Percentiles rank a stretch among this genome's conserved stretches.
These are phyloP conservation scores for Aleurites moluccanus DNA, from an alignment of 441 rosid species.

Conservation along the genomic window DNA sequence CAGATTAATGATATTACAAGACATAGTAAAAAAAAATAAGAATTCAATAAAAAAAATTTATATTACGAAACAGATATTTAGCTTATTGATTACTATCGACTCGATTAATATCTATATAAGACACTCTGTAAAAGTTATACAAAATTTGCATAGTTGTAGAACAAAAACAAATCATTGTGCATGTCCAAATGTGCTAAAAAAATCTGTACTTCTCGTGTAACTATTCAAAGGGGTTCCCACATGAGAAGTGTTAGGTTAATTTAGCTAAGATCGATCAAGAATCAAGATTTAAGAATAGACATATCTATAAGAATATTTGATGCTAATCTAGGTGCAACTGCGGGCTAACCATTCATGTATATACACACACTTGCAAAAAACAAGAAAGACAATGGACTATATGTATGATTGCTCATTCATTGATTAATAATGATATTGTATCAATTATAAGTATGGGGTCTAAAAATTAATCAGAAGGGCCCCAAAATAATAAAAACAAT, in stretches of 20 bases:
- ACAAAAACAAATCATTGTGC: slow-evolving; percentile 15
- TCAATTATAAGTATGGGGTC: neutral
- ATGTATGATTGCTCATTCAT: neutral
- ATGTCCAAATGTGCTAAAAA: neutral
- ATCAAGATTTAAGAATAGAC: too few relatives aligned
- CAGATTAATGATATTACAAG: too few relatives aligned
- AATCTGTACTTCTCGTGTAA: neutral
- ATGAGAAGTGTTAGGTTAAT: neutral
- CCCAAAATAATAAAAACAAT: neutral
- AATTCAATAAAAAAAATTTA: too few relatives aligned
- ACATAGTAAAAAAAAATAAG: too few relatives aligned
- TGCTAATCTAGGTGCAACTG: too few relatives aligned
- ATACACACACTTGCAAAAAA: neutral
- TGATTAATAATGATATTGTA: neutral
- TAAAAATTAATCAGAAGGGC: neutral
- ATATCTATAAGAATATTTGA: neutral
- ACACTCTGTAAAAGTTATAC: neutral
- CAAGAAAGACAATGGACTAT: slow-evolving; percentile 2
- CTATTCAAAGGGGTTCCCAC: neutral
- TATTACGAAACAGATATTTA: too few relatives aligned
- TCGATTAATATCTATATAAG: too few relatives aligned
- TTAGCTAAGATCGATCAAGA: neutral
- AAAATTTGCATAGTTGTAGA: neutral
- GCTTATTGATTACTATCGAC: too few relatives aligned
- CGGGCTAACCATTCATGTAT: neutral